Evolutionary conservation across 306 rosid species (phyloP).

Genomic region (Rubus parviflorus): DNA sequence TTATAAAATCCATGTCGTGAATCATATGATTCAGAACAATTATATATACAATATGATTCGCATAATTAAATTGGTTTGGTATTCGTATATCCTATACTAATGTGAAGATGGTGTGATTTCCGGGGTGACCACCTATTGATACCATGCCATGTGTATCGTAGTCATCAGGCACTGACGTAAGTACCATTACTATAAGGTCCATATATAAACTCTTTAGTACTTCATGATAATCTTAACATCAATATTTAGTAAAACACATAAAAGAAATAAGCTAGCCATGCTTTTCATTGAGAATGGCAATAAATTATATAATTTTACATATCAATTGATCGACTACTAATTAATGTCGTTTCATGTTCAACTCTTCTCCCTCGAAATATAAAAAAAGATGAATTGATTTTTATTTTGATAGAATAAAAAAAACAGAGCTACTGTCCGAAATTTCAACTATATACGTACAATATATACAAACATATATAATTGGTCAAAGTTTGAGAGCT

Average conservation of each 20-base stretch:
- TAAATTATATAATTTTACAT: not conserved
- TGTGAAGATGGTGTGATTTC: slow-evolving; percentile 23
- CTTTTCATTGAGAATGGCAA: not conserved
- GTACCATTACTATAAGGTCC: not conserved
- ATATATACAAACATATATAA: too few species aligned
- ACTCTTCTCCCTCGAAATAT: too few species aligned
- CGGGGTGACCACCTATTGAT: slow-evolving; percentile 17
- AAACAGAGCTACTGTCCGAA: not conserved
- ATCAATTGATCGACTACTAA: too few species aligned
- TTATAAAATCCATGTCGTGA: slow-evolving; percentile 40
- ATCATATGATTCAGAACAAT: slow-evolving; percentile 38
- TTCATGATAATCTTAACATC: slow-evolving; percentile 11
- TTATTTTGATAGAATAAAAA: not conserved
- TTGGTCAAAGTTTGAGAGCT: too few species aligned
- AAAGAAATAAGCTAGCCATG: not conserved
- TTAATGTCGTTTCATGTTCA: too few species aligned
- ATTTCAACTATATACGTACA: not conserved
- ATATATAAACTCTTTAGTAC: slow-evolving; percentile 16
- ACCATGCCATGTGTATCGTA: slow-evolving; percentile 31
- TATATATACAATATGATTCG: not conserved
- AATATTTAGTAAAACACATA: not conserved
- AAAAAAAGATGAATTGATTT: too few species aligned
- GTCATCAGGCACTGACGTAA: slow-evolving; percentile 27
- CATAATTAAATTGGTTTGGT: not conserved
- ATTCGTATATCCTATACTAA: not conserved